phyloP scores from a whole-genome alignment of 75 land plant genomes.

The Ceratopteris richardii region DNA sequence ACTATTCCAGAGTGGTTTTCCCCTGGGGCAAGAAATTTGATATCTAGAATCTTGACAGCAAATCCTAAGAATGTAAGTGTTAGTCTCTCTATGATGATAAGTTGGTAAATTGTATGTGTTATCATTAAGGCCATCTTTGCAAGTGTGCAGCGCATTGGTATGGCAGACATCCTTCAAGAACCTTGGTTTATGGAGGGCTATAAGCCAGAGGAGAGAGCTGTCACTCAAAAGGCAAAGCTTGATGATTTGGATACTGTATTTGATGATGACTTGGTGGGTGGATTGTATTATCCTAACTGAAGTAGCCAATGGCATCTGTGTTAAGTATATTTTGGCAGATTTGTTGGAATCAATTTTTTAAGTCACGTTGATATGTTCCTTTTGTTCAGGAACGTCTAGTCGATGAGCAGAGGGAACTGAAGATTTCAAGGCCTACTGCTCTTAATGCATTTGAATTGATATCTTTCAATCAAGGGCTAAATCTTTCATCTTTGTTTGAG shows the following conservation, averaged over 20 bases:
- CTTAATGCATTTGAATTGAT: slow-evolving; percentile 56
- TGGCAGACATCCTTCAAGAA: slow-evolving; percentile 60
- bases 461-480: slow-evolving; percentile 47
- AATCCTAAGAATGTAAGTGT: slow-evolving; percentile 45
- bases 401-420: slow-evolving; percentile 18
- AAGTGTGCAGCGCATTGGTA: slow-evolving; percentile 58
- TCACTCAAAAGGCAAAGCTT: slow-evolving; percentile 51
- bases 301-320: neutral
- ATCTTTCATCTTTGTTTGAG: slow-evolving; percentile 54
- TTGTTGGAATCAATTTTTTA: neutral
- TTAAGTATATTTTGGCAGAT: neutral
- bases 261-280: slow-evolving; percentile 54
- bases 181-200: slow-evolving; percentile 87
- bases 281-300: slow-evolving; percentile 4
- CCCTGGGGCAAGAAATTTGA: slow-evolving; percentile 33
- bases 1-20: slow-evolving; percentile 53
- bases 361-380: slow-evolving; percentile 3
- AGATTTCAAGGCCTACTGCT: slow-evolving; percentile 15
- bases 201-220: slow-evolving; percentile 52
- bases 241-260: slow-evolving; percentile 75
- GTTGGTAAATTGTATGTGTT: neutral
- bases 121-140: neutral
- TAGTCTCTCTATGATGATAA: neutral
- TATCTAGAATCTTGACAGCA: slow-evolving; percentile 40
- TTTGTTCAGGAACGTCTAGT: slow-evolving; percentile 13